Base-by-base conservation (phyloP, 345 rosid genomes). In the Brassica cretica region DNA sequence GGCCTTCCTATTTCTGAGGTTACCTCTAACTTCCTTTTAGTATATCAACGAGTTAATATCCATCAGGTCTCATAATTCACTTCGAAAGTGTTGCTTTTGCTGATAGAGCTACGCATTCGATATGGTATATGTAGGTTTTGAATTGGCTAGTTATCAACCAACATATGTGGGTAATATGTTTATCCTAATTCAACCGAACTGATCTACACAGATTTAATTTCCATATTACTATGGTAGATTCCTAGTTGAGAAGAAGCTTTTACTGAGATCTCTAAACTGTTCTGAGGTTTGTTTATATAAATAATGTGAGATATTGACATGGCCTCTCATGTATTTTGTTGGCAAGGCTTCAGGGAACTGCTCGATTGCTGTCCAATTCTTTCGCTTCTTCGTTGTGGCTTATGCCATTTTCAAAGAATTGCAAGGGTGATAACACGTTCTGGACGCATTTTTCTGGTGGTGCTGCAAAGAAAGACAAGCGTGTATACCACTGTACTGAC, bases 1-100 rank as follows among this genome's bases (percentile, higher is more conserved):
- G 99, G 98, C 78, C 92, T 95, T 86, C 99, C 98, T 78, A 75
- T 95, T 80, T 87, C 99, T 71, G 98, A 93, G 99, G 99, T 95
- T 76, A 70, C 82, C 72, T 84, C 80, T 78, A 72, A 70, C 73
- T 82, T 80, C 76, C 19, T 30, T 67, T 81, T 46, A 12, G 35
- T 75, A 0, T 75, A 0, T 66, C 19, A 49, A 32, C 32, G 51
- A 35, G 33, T 71, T 39, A 9, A 59, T 76, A 12, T 11, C 18
- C 37, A 35, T 62, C 30, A 46, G 10, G 63, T 55, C 74, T 25
- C 18, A 15, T 53, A 59, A 49, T n/a, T 2, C 8, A 14, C 39
- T 58, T 64, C 18, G 33, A 9, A 21, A 72, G 41, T 66, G 30
- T 62, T 66, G 33, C 0, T 66, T 49, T 72, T 67, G 78, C 37